Conservation (phyloP, 1,139 yeast species). For the Barnettozyma hawaiiensis region DNA sequence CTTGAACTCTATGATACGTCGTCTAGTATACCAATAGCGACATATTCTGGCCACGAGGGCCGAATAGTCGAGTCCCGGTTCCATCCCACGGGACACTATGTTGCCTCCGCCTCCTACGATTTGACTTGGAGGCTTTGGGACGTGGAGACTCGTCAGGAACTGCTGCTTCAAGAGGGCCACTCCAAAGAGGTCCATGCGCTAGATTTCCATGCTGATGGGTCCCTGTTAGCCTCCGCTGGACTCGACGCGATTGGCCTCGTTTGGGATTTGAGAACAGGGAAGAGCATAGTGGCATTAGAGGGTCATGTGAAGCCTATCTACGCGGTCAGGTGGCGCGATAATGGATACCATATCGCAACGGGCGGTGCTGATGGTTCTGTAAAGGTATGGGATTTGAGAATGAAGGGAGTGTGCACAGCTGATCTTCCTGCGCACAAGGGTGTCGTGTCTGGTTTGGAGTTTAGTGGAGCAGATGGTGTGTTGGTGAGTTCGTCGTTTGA, state of each 20-base stretch:
- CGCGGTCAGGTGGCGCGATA: constrained; percentile 66
- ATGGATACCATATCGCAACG: constrained; percentile 72
- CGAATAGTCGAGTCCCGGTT: constrained; percentile 60
- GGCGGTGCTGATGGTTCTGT: constrained; percentile 82
- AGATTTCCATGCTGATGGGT: constrained; percentile 71
- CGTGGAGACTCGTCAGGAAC: constrained; percentile 38
- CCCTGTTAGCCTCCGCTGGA: constrained; percentile 73
- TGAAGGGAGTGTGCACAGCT: constrained; percentile 31
- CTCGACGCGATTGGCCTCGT: constrained; percentile 66
- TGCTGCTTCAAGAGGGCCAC: constrained; percentile 79
- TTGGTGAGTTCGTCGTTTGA: constrained; percentile 70
- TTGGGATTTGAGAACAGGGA: constrained; percentile 88
- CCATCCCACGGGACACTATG: constrained; percentile 56
- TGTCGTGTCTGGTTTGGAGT: constrained; percentile 62
- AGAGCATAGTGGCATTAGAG: constrained; percentile 49
- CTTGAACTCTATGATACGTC: constrained; percentile 14
- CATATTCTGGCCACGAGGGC: constrained; percentile 36
- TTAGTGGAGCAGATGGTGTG: constrained; percentile 34
- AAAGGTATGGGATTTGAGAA: constrained; percentile 83
- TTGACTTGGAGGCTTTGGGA: constrained; percentile 93
- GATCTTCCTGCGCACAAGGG: constrained; percentile 76
- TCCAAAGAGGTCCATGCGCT: constrained; percentile 64
- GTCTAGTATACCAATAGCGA: neutral
- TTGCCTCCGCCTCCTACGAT: constrained; percentile 77
- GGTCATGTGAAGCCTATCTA: constrained; percentile 74